Evolutionary conservation across 192 early-diverging fungal species (phyloP).

Genomic region (Chytriomyces hyalinus): DNA sequence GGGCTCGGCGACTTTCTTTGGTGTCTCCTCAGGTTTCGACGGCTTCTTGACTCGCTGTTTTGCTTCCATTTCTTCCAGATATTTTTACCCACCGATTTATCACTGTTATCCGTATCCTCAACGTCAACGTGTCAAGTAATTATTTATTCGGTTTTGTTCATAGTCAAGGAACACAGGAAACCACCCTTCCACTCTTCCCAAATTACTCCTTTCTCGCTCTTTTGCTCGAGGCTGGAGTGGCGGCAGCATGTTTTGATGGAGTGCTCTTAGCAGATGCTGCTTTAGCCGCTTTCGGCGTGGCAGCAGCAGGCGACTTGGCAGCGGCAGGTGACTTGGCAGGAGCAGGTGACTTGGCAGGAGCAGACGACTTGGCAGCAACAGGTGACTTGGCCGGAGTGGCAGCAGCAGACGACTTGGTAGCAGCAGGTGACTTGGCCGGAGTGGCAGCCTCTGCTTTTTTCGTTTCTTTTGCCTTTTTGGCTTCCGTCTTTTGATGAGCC

Average conservation of each 20-base stretch:
- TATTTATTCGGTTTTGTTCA: too few species aligned
- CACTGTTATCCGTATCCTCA: too few species aligned
- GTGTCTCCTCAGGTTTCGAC: too few species aligned
- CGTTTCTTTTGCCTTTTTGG: conserved; percentile 8
- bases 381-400: not conserved
- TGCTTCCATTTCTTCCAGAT: too few species aligned
- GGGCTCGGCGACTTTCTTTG: too few species aligned
- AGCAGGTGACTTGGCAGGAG: not conserved
- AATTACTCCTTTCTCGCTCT: not conserved
- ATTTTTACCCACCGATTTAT: too few species aligned
- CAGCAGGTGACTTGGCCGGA: not conserved
- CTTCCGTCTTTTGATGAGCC: not conserved
- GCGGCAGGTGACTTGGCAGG: not conserved
- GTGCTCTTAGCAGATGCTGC: not conserved
- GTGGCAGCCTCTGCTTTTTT: not conserved
- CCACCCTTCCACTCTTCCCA: too few species aligned
- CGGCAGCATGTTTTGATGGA: too few species aligned
- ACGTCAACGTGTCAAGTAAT: too few species aligned
- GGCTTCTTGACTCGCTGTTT: too few species aligned
- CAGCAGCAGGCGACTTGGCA: not conserved
- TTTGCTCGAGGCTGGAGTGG: not conserved
- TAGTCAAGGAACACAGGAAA: too few species aligned
- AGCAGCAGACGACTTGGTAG: not conserved
- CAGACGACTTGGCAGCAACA: not conserved
- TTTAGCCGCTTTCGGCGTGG: not conserved